A percentile compares a stretch with the other conserved stretches of the same genome.
Evolutionary conservation across 2,329 filamentous ascomycete species (phyloP).

Genomic region (Colletotrichum nymphaeae): DNA sequence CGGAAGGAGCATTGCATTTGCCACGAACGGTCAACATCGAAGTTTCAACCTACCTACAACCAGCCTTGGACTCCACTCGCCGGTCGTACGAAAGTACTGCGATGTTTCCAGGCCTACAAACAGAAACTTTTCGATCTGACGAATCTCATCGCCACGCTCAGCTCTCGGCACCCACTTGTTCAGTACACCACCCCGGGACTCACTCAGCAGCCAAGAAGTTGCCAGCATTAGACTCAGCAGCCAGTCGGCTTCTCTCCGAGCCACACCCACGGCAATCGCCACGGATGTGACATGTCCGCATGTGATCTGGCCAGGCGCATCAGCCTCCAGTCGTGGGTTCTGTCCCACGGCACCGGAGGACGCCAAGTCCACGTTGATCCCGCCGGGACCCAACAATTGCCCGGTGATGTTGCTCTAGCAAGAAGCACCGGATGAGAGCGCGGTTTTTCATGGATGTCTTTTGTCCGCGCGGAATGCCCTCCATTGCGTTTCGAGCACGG

Average conservation of each 20-base stretch:
- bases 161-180: constrained; percentile 56
- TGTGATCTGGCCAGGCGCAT: constrained; percentile 69
- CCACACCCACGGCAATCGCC: constrained; percentile 54
- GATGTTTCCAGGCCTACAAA: constrained; percentile 55
- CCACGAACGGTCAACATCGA: constrained; percentile 59
- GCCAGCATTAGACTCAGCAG: constrained; percentile 32
- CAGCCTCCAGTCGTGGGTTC: constrained; percentile 59
- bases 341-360: constrained; percentile 55
- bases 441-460: constrained; percentile 95
- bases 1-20: constrained; percentile 59
- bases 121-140: constrained; percentile 55
- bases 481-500: constrained; percentile 59
- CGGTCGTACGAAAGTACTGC: constrained; percentile 40
- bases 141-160: constrained; percentile 50
- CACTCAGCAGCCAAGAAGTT: constrained; percentile 15
- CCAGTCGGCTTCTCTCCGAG: constrained; percentile 51
- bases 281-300: constrained; percentile 57
- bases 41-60: constrained; percentile 13
- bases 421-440: constrained; percentile 65
- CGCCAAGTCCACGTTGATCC: constrained; percentile 58
- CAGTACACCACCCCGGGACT: constrained; percentile 38
- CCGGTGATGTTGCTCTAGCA: constrained; percentile 56
- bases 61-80: constrained; percentile 21
- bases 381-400: constrained; percentile 48
- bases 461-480: constrained; percentile 86